Evolutionary conservation across 306 rosid species (phyloP).

Genomic region (Rosa lucieae): DNA sequence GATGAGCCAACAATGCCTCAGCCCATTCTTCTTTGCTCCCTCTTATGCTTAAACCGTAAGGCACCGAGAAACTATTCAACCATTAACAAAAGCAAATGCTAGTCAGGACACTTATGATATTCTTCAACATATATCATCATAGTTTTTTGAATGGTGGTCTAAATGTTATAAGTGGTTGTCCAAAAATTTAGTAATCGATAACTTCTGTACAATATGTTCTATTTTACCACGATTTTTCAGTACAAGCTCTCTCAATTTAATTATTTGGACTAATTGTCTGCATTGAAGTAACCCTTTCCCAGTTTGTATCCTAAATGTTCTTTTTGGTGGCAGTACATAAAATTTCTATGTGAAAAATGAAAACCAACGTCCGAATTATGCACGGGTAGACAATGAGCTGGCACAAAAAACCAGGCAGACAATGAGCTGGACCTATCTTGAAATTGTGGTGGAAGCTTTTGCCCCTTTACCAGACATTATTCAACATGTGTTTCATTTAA

Average conservation of each 20-base stretch:
- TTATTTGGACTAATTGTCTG: not conserved
- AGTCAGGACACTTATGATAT: not conserved
- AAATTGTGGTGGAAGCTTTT: not conserved
- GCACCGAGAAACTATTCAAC: constrained; percentile 69
- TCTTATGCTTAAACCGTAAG: constrained; percentile 69
- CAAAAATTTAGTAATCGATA: not conserved
- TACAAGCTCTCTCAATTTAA: not conserved
- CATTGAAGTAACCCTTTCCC: not conserved
- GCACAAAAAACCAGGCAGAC: not conserved
- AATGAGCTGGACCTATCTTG: not conserved
- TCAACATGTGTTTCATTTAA: not conserved
- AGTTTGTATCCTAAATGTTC: not conserved
- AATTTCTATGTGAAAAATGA: too few relatives aligned
- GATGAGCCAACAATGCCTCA: constrained; percentile 49
- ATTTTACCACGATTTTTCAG: not conserved
- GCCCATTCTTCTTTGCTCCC: constrained; percentile 83
- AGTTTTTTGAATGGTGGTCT: not conserved
- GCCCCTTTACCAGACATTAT: not conserved
- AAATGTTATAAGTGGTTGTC: not conserved
- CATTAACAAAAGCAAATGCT: constrained; percentile 14
- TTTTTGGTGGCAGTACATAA: not conserved
- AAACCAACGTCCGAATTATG: not conserved
- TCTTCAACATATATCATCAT: not conserved
- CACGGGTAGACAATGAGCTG: not conserved
- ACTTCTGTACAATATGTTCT: not conserved